These are phyloP conservation scores for Fusarium pseudograminearum DNA, from an alignment of 2,329 filamentous ascomycete genomes.

Conservation along the genomic window DNA sequence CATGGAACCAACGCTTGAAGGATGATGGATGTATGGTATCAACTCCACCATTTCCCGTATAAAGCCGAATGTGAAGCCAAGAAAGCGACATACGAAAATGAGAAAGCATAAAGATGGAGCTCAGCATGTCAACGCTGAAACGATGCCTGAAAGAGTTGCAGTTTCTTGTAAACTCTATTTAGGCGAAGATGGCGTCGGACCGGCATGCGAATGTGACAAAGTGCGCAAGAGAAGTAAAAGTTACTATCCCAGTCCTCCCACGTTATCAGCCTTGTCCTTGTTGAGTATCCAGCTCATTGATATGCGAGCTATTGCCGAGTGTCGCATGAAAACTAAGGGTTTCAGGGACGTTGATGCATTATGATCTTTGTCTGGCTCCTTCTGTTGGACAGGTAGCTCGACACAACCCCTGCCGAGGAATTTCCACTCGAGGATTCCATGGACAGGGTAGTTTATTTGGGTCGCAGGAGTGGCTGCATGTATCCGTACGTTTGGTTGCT, in stretches of 20 bases:
- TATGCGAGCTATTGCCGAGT: neutral
- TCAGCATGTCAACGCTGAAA: neutral
- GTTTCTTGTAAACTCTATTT: neutral
- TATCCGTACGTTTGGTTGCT: neutral
- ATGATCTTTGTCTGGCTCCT: constrained; percentile 6
- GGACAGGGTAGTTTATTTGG: neutral
- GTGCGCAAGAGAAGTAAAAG: neutral
- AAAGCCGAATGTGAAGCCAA: constrained; percentile 4
- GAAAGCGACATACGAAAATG: neutral
- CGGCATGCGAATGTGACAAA: neutral
- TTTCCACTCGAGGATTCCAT: neutral
- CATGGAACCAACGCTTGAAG: neutral
- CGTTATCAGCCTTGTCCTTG: neutral
- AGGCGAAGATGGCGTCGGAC: neutral
- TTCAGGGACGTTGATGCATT: neutral
- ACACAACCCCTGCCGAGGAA: neutral
- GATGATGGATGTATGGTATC: neutral
- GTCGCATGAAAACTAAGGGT: neutral
- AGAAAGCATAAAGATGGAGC: constrained; percentile 1
- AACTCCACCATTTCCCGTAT: constrained; percentile 21
- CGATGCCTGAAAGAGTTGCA: neutral
- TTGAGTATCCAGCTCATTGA: constrained; percentile 1
- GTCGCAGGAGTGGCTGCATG: no score
- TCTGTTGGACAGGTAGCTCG: neutral
- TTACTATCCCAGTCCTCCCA: neutral